A percentile compares a stretch with the other conserved stretches of the same genome.
Conservation (phyloP, 2,329 filamentous ascomycete genomes). For the Alternaria hordeiaustralica region DNA sequence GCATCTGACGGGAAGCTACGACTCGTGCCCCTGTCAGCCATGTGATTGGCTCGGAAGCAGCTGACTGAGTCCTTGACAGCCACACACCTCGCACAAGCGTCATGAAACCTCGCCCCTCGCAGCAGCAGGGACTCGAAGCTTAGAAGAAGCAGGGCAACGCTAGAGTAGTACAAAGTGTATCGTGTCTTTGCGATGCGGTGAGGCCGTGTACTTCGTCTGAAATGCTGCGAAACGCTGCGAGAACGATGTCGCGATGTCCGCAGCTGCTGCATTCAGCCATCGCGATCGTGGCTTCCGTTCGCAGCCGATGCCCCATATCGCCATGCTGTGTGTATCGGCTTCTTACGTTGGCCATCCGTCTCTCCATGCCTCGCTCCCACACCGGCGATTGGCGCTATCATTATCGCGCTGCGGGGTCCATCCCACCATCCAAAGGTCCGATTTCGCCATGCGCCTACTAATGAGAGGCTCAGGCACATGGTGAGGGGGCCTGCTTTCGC, state of each 20-base stretch:
- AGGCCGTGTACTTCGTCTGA: not conserved
- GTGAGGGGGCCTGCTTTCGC: slow-evolving; percentile 3
- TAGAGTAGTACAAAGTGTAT: not conserved
- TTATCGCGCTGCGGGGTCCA: slow-evolving; percentile 40
- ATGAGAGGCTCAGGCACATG: slow-evolving; percentile 7
- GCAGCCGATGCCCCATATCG: slow-evolving; percentile 35
- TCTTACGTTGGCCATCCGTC: slow-evolving; percentile 23
- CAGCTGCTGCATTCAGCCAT: not conserved
- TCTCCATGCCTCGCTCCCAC: slow-evolving; percentile 35
- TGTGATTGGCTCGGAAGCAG: slow-evolving; percentile 25
- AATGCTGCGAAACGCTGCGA: not conserved
- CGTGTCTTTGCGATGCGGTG: not conserved
- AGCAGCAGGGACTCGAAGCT: slow-evolving; percentile 13
- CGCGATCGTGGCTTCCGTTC: slow-evolving; percentile 26
- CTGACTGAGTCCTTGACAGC: slow-evolving; percentile 17
- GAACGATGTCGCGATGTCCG: not conserved
- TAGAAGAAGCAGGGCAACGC: slow-evolving; percentile 20
- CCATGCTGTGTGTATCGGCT: slow-evolving; percentile 12
- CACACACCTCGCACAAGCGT: slow-evolving; percentile 16
- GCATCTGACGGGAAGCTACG: slow-evolving; percentile 29
- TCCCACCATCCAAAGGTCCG: slow-evolving; percentile 29
- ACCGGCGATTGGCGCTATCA: slow-evolving; percentile 43
- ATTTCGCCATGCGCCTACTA: slow-evolving; percentile 29
- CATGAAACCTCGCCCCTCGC: slow-evolving; percentile 13
- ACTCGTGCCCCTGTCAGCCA: slow-evolving; percentile 15